phyloP scores from a whole-genome alignment of 2,329 filamentous ascomycete genomes.

The Thermothelomyces thermophilus region DNA sequence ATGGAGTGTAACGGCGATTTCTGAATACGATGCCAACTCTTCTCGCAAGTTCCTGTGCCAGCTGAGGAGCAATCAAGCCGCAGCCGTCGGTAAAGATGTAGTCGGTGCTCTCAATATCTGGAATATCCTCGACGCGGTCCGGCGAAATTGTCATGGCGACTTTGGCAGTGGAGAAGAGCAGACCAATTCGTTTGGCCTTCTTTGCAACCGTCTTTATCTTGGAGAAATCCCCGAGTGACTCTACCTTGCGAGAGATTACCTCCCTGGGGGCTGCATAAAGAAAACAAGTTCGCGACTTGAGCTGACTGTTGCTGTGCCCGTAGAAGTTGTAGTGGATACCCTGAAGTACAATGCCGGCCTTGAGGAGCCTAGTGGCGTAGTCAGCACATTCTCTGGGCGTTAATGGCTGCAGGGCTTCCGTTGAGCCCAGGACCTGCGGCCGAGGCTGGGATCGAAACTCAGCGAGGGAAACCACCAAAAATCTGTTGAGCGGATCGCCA shows the following conservation, averaged over 20 bases:
- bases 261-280: constrained; percentile 31
- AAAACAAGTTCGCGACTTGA: constrained; percentile 37
- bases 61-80: constrained; percentile 30
- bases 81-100: constrained; percentile 39
- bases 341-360: constrained; percentile 31
- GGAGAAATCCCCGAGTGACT: constrained; percentile 34
- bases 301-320: constrained; percentile 39
- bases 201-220: constrained; percentile 38
- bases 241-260: constrained; percentile 30
- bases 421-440: too few species aligned
- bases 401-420: too few species aligned
- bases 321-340: constrained; percentile 35
- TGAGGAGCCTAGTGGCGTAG: constrained; percentile 32
- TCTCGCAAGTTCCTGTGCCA: constrained; percentile 31
- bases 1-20: constrained; percentile 33
- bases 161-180: constrained; percentile 35
- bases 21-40: constrained; percentile 31
- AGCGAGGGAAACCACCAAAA: constrained; percentile 32
- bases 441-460: constrained; percentile 28
- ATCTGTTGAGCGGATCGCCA: constrained; percentile 26
- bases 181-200: constrained; percentile 37
- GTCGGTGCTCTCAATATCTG: constrained; percentile 31
- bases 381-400: constrained; percentile 32
- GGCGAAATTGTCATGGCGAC: constrained; percentile 29
- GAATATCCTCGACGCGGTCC: constrained; percentile 33